These are phyloP conservation scores for Diplodia seriata DNA, from an alignment of 2,329 filamentous ascomycete genomes.

Conservation along the genomic window DNA sequence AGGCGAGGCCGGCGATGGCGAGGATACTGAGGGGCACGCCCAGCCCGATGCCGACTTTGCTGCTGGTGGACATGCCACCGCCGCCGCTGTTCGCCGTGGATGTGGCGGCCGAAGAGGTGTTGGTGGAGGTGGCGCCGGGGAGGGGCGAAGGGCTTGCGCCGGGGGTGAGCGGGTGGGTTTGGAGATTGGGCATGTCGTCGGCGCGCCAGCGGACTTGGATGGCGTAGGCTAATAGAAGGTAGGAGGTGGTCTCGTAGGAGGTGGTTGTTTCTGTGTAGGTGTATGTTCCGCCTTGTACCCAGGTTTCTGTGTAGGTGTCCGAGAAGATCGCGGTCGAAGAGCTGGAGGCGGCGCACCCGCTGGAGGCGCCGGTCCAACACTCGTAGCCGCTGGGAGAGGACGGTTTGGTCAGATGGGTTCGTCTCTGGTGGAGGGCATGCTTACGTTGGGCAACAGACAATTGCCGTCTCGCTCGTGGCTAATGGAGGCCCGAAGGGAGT, in stretches of 20 bases:
- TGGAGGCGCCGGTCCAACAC: not conserved
- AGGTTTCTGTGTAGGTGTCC: not conserved
- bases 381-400: not conserved
- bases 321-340: not conserved
- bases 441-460: not conserved
- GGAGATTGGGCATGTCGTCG: not conserved
- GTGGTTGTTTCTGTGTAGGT: too few species aligned
- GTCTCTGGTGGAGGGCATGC: not conserved
- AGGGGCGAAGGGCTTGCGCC: not conserved
- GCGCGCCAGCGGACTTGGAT: slow-evolving; percentile 12
- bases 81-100: too few species aligned
- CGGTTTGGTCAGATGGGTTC: not conserved
- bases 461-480: not conserved
- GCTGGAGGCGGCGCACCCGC: not conserved
- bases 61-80: not conserved
- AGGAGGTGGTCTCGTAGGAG: too few species aligned
- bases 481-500: not conserved
- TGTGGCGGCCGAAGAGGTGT: not conserved
- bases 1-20: slow-evolving; percentile 51
- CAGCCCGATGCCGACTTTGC: slow-evolving; percentile 42
- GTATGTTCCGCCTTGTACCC: too few species aligned
- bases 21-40: slow-evolving; percentile 64
- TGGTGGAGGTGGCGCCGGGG: not conserved
- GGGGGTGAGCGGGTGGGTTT: not conserved
- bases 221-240: not conserved